These are phyloP conservation scores for Pichia sorboxylosa DNA, from an alignment of 1,139 yeast genomes.

Conservation along the genomic window DNA sequence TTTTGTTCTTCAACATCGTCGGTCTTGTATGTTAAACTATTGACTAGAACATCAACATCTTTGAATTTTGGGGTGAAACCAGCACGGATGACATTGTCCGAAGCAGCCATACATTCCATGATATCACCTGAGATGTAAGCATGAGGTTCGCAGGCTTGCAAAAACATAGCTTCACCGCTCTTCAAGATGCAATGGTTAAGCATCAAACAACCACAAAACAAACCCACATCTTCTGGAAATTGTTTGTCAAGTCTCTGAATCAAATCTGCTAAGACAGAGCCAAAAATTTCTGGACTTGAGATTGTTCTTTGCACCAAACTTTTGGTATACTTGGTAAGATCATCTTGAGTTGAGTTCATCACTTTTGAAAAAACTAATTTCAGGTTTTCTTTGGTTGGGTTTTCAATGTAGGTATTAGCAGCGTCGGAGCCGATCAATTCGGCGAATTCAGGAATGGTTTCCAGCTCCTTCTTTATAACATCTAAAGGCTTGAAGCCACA, in stretches of 20 bases:
- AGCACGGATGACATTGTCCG: conserved; percentile 95
- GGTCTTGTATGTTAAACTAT: conserved; percentile 80
- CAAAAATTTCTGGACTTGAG: conserved; percentile 37
- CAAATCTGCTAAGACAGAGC: conserved; percentile 52
- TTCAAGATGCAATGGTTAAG: conserved; percentile 74
- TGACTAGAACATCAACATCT: conserved; percentile 82
- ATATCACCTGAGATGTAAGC: conserved; percentile 96
- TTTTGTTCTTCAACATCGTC: conserved; percentile 89
- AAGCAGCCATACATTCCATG: conserved; percentile 98
- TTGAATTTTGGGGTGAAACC: conserved; percentile 98
- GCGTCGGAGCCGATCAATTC: conserved; percentile 56
- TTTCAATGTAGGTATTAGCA: conserved; percentile 34
- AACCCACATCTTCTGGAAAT: conserved; percentile 87
- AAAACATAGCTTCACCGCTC: conserved; percentile 94
- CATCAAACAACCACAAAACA: conserved; percentile 89
- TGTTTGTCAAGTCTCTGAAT: conserved; percentile 69
- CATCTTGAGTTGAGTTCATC: conserved; percentile 61
- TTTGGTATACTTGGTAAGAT: conserved; percentile 44
- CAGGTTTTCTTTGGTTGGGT: conserved; percentile 38
- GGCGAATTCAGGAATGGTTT: conserved; percentile 63
- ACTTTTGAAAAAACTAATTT: conserved; percentile 68
- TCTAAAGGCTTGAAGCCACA: conserved; percentile 93
- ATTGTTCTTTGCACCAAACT: conserved; percentile 53
- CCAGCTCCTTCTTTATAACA: conserved; percentile 57
- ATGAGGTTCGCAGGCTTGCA: conserved; percentile 95